phyloP scores from a whole-genome alignment of 2,329 filamentous ascomycete genomes.

The Botryotinia narcissicola region DNA sequence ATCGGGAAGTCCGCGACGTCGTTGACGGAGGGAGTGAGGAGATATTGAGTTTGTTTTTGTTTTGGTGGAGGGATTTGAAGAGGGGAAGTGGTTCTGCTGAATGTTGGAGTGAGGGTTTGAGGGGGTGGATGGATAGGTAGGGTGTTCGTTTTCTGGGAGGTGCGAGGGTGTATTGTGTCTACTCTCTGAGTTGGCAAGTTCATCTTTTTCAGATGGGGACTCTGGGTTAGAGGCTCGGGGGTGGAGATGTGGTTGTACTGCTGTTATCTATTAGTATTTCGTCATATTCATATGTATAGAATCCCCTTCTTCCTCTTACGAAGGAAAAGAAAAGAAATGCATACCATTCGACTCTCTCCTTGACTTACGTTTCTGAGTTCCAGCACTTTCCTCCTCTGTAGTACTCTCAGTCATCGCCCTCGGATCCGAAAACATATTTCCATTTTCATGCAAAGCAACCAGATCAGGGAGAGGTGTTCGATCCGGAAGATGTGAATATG shows the following conservation, averaged over 20 bases:
- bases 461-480: background rate
- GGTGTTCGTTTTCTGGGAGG: background rate
- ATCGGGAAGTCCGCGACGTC: background rate
- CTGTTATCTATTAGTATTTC: background rate
- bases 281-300: background rate
- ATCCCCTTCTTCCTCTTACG: background rate
- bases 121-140: background rate
- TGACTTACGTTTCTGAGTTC: fast-evolving
- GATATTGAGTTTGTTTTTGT: background rate
- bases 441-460: background rate
- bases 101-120: background rate
- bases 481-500: background rate
- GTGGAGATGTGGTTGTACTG: no score
- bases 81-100: background rate
- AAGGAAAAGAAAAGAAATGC: background rate
- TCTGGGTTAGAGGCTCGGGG: no score
- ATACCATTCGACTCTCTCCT: background rate
- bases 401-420: background rate
- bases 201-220: background rate
- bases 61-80: background rate
- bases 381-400: background rate
- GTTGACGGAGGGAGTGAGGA: background rate
- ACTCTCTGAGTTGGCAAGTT: background rate
- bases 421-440: background rate
- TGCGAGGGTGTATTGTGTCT: background rate